Evolutionary conservation across 345 rosid genomes (phyloP), one percentile per base, ranked within the genome.

Genomic region (Syzygium oleosum): DNA sequence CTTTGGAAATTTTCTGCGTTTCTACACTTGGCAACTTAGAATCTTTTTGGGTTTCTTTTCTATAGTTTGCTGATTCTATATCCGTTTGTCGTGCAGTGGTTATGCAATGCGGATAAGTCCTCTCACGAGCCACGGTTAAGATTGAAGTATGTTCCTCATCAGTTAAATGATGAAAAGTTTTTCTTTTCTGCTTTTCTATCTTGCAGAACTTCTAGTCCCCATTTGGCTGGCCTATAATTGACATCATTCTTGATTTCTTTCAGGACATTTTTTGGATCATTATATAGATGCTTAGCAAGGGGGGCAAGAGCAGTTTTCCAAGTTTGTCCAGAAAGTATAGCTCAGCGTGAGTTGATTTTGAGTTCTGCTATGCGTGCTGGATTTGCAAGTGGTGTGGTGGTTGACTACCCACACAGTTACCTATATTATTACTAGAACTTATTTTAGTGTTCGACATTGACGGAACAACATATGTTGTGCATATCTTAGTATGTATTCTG

Each of bases 41-140:
- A 61, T 61, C 38, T 13, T 61, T 61, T 61, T n/a, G 0, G 14
- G 73, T n/a, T n/a, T 61, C 17, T 61, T 13, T 27, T 61, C 73
- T n/a, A 16, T 61, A 3, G 38, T 61, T 61, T 61, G 34, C 14
- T 61, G 73, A 61, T 77, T 52, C 55, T 46, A 59, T 51, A 86
- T 88, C 43, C 16, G 49, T 90, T 63, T 85, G 31, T 58, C 61
- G 52, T 79, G 90, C 93, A 96, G 98, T 98, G 99, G 99, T 89
- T 96, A 88, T 98, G 99, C 95, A 98, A 98, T 92, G 98, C 98
- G 9, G 98, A 98, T 89, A 98, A 96, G 94, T 96, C 99, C 87
- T 96, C 95, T 10, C 99, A 96, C 88, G 97, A 98, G 90, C 99
- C 99, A 83, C 94, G 91, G 84, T 89, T 94, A 88, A 92, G 99